Conservation (phyloP, 805 yeast species). For the Wickerhamomyces sydowiorum region DNA sequence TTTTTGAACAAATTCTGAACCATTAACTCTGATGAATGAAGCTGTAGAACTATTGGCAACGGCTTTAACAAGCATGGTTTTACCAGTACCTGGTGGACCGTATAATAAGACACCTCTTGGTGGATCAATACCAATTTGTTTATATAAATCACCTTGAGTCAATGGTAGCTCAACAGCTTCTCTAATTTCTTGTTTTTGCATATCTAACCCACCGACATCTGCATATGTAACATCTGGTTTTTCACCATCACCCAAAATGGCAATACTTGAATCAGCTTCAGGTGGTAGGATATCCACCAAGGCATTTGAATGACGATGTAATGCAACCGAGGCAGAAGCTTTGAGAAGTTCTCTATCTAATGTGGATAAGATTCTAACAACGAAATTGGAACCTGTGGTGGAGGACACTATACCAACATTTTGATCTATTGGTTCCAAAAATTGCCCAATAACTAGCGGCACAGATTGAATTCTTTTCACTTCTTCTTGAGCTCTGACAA, state of each 20-base stretch:
- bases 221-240: slow-evolving; percentile 91
- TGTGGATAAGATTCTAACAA: slow-evolving; percentile 90
- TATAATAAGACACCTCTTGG: slow-evolving; percentile 96
- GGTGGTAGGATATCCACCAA: slow-evolving; percentile 97
- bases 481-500: slow-evolving; percentile 96
- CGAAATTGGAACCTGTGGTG: slow-evolving; percentile 96
- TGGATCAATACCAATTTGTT: slow-evolving; percentile 98
- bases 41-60: slow-evolving; percentile 97
- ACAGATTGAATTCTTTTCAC: slow-evolving; percentile 96
- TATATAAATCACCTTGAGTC: slow-evolving; percentile 91
- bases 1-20: slow-evolving; percentile 97
- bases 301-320: slow-evolving; percentile 98
- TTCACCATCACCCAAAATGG: slow-evolving; percentile 92
- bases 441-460: slow-evolving; percentile 97
- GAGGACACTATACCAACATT: slow-evolving; percentile 95
- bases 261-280: slow-evolving; percentile 94
- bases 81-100: slow-evolving; percentile 99
- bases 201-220: slow-evolving; percentile 97
- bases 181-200: slow-evolving; percentile 98
- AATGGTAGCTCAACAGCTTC: slow-evolving; percentile 98
- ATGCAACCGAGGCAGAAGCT: slow-evolving; percentile 92
- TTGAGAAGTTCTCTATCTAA: slow-evolving; percentile 91
- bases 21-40: slow-evolving; percentile 92
- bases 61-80: slow-evolving; percentile 98
- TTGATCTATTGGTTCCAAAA: slow-evolving; percentile 94